These are phyloP conservation scores for Epichloe hybrida DNA, from an alignment of 2,329 filamentous ascomycete species.

Conservation along the genomic window DNA sequence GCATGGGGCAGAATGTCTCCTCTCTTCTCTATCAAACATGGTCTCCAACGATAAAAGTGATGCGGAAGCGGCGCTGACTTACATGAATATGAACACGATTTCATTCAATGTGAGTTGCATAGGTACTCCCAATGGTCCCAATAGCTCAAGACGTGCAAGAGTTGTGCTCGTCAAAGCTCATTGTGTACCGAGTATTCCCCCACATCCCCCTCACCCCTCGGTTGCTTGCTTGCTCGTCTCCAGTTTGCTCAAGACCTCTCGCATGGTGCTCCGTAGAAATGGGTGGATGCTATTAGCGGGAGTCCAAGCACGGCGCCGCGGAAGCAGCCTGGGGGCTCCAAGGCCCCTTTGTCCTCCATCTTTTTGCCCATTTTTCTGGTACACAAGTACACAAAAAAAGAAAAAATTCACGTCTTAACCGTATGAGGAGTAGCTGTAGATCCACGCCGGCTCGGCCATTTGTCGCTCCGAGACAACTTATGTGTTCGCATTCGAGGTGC, in stretches of 20 bases:
- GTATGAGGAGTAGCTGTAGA: neutral
- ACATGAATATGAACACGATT: neutral
- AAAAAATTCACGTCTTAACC: neutral
- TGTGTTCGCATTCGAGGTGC: neutral
- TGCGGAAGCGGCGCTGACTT: neutral
- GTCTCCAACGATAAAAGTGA: neutral
- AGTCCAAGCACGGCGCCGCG: conserved; percentile 12
- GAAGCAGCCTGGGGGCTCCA: conserved; percentile 9
- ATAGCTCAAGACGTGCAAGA: neutral
- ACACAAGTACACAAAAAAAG: too few relatives aligned
- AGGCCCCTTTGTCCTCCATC: neutral
- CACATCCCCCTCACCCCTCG: neutral
- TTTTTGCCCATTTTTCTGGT: neutral
- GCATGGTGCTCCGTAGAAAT: conserved; percentile 1
- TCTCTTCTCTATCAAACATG: neutral
- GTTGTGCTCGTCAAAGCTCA: conserved; percentile 3
- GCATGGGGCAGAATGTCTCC: neutral
- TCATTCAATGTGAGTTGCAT: neutral
- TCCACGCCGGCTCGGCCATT: conserved; percentile 3
- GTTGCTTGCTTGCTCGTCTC: neutral
- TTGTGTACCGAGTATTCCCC: neutral
- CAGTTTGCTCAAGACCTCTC: neutral
- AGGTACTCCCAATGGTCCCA: neutral
- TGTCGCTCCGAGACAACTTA: neutral
- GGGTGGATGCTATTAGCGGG: conserved; percentile 10